Conservation (phyloP, 495 filamentous ascomycete species). For the Letharia lupina region DNA sequence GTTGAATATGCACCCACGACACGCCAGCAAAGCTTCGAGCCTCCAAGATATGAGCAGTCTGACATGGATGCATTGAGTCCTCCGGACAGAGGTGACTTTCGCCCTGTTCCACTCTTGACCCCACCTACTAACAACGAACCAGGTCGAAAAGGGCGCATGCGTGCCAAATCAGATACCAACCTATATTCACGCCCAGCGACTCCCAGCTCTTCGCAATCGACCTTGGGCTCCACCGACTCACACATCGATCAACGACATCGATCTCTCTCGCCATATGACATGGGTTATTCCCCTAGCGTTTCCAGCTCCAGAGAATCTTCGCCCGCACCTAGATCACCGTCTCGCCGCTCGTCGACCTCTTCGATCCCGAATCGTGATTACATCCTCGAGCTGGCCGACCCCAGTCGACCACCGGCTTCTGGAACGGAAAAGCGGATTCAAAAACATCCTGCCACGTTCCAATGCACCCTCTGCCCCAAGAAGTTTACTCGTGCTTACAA, state of each 20-base stretch:
- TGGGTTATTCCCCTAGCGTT: conserved; percentile 29
- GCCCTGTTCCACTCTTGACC: neutral
- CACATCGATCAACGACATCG: conserved; percentile 39
- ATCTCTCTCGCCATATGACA: conserved; percentile 61
- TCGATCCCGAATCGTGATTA: conserved; percentile 84
- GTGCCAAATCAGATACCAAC: conserved; percentile 67
- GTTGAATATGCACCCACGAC: conserved; percentile 90
- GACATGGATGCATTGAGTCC: conserved; percentile 77
- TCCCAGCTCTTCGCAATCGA: conserved; percentile 30
- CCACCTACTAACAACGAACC: conserved; percentile 29
- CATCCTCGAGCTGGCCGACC: conserved; percentile 84
- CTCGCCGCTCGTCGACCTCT: conserved; percentile 77
- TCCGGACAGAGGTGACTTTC: conserved; percentile 66
- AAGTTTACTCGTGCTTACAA: conserved; percentile 87
- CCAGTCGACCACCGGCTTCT: conserved; percentile 65
- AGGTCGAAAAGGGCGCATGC: conserved; percentile 52
- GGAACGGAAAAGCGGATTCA: conserved; percentile 61
- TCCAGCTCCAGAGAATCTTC: conserved; percentile 50
- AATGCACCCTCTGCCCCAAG: conserved; percentile 78
- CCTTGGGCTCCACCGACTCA: conserved; percentile 34
- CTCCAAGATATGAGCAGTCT: conserved; percentile 45
- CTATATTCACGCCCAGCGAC: conserved; percentile 27
- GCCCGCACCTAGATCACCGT: conserved; percentile 43
- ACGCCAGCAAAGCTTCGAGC: conserved; percentile 60
- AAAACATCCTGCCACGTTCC: conserved; percentile 91